Conservation (phyloP, 106 monocot species). For the Allium cepa region DNA sequence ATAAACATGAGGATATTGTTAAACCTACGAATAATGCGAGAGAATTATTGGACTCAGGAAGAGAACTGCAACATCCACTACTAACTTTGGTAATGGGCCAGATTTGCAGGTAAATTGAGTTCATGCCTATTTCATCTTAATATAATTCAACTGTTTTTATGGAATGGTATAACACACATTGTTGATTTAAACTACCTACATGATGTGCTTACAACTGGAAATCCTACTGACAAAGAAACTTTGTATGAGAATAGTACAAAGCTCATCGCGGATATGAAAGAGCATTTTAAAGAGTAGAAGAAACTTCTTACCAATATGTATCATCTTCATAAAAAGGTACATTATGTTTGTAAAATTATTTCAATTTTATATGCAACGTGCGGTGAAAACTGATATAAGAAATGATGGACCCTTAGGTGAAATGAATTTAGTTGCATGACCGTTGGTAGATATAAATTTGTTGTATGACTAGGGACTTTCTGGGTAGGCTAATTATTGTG, state of each 20-base stretch:
- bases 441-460: neutral
- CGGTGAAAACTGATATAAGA: neutral
- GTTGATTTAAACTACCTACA: too few species aligned
- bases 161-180: too few species aligned
- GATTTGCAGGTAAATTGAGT: conserved; percentile 14
- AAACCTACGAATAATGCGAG: conserved; percentile 3
- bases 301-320: conserved; percentile 44
- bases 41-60: neutral
- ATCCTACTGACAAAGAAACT: conserved; percentile 5
- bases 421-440: neutral
- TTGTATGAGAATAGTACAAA: conserved; percentile 16
- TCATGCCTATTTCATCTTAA: neutral
- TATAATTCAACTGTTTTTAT: neutral
- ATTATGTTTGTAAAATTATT: neutral
- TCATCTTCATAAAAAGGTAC: conserved; percentile 76
- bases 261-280: conserved; percentile 25
- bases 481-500: too few species aligned
- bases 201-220: conserved; percentile 10
- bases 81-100: neutral
- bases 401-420: neutral
- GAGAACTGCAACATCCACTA: conserved; percentile 8
- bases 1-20: neutral
- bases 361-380: neutral
- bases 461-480: too few species aligned
- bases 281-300: conserved; percentile 49